Evolutionary conservation across 2,329 filamentous ascomycete species (phyloP).

Genomic region (Epicoccum sorghinum): DNA sequence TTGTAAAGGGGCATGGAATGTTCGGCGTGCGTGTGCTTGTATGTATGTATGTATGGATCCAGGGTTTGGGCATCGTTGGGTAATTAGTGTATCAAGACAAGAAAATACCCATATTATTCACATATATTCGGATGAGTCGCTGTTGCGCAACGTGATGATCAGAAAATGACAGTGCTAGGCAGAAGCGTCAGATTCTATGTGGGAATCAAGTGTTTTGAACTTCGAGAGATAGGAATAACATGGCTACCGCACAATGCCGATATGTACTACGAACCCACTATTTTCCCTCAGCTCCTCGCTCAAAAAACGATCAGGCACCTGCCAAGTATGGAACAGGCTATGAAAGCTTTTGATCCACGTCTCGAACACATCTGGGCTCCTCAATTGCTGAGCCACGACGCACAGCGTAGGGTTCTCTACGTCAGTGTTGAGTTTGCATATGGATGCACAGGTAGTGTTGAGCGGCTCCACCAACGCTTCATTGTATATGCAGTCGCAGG

Average conservation of each 20-base stretch:
- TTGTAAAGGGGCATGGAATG: conserved; percentile 32
- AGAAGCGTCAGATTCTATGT: too few relatives aligned
- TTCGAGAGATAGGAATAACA: too few relatives aligned
- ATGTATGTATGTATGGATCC: conserved; percentile 18
- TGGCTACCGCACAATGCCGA: conserved; percentile 57
- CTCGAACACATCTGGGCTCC: conserved; percentile 84
- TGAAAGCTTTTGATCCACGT: conserved; percentile 76
- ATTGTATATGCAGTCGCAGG: conserved; percentile 96
- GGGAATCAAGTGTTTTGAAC: too few relatives aligned
- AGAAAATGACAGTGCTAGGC: too few relatives aligned
- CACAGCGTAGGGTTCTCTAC: conserved; percentile 66
- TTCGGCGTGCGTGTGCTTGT: conserved; percentile 19
- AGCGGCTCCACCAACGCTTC: conserved; percentile 81
- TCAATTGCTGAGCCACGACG: conserved; percentile 86
- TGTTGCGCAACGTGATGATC: too few relatives aligned
- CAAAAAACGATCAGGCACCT: conserved; percentile 69
- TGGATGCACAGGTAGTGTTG: conserved; percentile 79
- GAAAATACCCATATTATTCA: not conserved
- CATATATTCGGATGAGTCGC: too few relatives aligned
- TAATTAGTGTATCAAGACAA: conserved; percentile 3
- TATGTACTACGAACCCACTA: conserved; percentile 81
- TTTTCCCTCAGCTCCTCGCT: conserved; percentile 64
- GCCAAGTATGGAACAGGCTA: conserved; percentile 73
- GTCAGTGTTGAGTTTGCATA: conserved; percentile 62
- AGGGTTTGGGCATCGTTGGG: conserved; percentile 4